Base-by-base conservation (phyloP, 192 early-diverging fungal species). In the Coemansia erecta region DNA sequence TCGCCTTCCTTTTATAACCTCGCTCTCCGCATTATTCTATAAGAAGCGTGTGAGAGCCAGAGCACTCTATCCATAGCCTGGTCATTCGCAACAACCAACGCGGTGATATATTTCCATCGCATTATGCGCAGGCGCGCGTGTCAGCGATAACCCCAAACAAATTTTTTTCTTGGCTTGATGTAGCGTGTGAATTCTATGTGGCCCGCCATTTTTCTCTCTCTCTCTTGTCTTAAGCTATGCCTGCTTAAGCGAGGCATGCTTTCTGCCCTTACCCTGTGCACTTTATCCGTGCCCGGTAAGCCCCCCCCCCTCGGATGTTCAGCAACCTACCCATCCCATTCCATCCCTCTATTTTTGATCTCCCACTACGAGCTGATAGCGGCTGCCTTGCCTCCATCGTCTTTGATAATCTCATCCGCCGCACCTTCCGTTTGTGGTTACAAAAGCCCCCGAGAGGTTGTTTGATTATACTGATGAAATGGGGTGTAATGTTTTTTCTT, bases 21-120 rank as follows among this genome's bases (percentile, higher is more conserved):
- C 17, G 48, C 55, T 52, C 46, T 56, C 53, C 45, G 51, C 52
- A 52, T 33, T 54, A 23, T 62, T 33, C 18, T 52, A 42, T 22
- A 45, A 31, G 11, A 61, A 28, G 39, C 53, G 40, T 37, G 10
- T 37, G 35, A 37, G 35, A 37, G 35, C 35, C 35, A 37, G 10
- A 37, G 35, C 35, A 37, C 35, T 37, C 53, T 55, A 55, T 55
- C 21, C 19, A 55, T 41, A 22, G 18, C 23, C 17, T 18, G 10
- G 37, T 55, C 37, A 55, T 33, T 55, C 11, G 47, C n/a, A 24
- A 49, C 47, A 49, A 49, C 23, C 18, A 49, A 23, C 23, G 15
- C 17, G 39, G 28, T 53, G 51, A 33, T 26, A n/a, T 18, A 53
- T 53, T 24, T 21, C 48, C 28, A 17, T 37, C 4, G 15, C 26